These are phyloP conservation scores for Penicillium italicum DNA, from an alignment of 2,329 filamentous ascomycete genomes.

Conservation along the genomic window DNA sequence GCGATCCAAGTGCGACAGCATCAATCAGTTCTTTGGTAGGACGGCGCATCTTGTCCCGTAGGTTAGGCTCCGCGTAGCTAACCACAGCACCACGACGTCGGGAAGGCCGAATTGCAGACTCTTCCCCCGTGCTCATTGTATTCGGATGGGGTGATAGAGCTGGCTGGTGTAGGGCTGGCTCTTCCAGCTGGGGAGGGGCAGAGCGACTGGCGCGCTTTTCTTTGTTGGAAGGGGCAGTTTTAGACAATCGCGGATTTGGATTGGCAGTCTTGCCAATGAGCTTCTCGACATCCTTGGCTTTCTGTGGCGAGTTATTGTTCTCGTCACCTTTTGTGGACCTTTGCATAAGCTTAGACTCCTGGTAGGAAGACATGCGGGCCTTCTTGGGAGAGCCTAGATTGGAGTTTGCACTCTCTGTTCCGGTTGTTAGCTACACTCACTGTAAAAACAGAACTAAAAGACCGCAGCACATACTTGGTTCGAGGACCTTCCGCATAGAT, in stretches of 20 bases:
- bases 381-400: slow-evolving; percentile 37
- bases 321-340: slow-evolving; percentile 11
- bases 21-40: slow-evolving; percentile 73
- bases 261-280: not conserved
- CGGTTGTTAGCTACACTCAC: slow-evolving; percentile 13
- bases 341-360: slow-evolving; percentile 15
- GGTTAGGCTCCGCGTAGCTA: slow-evolving; percentile 78
- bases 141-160: not conserved
- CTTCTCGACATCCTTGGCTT: slow-evolving; percentile 13
- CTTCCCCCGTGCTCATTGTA: slow-evolving; percentile 13
- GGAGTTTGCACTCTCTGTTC: slow-evolving; percentile 50
- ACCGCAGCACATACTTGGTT: slow-evolving; percentile 39
- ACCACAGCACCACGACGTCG: slow-evolving; percentile 65
- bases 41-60: slow-evolving; percentile 78
- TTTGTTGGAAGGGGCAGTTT: slow-evolving; percentile 8
- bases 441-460: not conserved
- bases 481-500: slow-evolving; percentile 36
- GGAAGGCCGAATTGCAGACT: slow-evolving; percentile 51
- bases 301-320: slow-evolving; percentile 16
- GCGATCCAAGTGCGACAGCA: slow-evolving; percentile 56
- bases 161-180: not conserved
- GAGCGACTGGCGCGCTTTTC: slow-evolving; percentile 11
- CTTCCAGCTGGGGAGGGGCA: slow-evolving; percentile 9
- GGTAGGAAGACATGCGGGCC: slow-evolving; percentile 14
- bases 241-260: slow-evolving; percentile 12